A percentile compares a stretch with the other conserved stretches of the same genome.
Conservation (phyloP, 768 basidiomycete species). For the Candolleomyces eurysporus region DNA sequence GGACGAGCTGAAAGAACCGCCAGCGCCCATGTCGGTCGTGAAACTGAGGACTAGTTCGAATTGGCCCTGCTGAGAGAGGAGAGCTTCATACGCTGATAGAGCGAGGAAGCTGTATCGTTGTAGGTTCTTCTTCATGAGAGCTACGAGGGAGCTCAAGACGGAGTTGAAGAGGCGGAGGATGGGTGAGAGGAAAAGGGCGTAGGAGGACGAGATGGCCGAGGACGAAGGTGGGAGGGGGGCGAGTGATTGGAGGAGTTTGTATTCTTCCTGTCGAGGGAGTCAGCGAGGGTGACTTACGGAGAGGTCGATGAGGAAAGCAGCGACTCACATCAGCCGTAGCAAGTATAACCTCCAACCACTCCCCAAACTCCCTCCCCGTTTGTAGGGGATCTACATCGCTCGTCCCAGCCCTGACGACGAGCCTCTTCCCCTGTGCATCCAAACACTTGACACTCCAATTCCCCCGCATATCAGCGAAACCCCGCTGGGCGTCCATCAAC, state of each 20-base stretch:
- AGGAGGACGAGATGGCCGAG: slow-evolving; percentile 55
- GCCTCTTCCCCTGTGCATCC: slow-evolving; percentile 66
- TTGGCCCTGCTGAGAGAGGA: slow-evolving; percentile 51
- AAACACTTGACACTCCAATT: slow-evolving; percentile 74
- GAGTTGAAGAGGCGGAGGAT: slow-evolving; percentile 63
- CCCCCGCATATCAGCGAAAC: slow-evolving; percentile 86
- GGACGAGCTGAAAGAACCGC: too few species aligned
- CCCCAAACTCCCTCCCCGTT: slow-evolving; percentile 69
- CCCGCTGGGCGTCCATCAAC: slow-evolving; percentile 73
- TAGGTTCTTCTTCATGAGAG: slow-evolving; percentile 72
- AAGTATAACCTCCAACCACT: slow-evolving; percentile 66
- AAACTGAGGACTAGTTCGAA: slow-evolving; percentile 67
- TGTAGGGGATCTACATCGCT: slow-evolving; percentile 65
- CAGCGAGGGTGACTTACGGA: too few species aligned
- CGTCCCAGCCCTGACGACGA: slow-evolving; percentile 55
- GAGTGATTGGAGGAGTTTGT: slow-evolving; percentile 60
- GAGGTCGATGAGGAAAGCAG: not conserved
- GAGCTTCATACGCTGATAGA: slow-evolving; percentile 61
- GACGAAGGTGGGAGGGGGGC: slow-evolving; percentile 52
- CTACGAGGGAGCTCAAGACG: slow-evolving; percentile 60
- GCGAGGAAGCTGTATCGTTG: slow-evolving; percentile 81
- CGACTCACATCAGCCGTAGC: slow-evolving; percentile 60
- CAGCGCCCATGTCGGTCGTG: slow-evolving; percentile 16
- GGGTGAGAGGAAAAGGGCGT: slow-evolving; percentile 58
- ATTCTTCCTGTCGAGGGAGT: slow-evolving; percentile 52